Percentiles rank a stretch among this genome's conserved stretches.
phyloP scores from a whole-genome alignment of 163 green algal species.

The Scenedesmus sp. region DNA sequence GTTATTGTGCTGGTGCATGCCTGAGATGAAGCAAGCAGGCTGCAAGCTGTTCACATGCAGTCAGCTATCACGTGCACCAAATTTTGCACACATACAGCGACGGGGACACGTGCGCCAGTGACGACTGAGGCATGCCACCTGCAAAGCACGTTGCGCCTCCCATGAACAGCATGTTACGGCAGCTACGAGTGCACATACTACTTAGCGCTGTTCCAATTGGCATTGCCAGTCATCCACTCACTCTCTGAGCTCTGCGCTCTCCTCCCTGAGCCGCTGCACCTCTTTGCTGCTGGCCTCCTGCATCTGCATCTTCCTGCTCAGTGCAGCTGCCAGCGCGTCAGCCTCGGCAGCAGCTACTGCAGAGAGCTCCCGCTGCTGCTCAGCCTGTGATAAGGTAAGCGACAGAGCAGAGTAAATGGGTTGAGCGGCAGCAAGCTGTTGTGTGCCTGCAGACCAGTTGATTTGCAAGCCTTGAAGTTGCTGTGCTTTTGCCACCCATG shows the following conservation, averaged over 20 bases:
- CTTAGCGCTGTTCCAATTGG: not conserved
- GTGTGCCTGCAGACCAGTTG: not conserved
- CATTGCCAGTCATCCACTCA: slow-evolving; percentile 54
- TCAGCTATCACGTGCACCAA: not conserved
- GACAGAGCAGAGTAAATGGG: not conserved
- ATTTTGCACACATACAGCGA: no score
- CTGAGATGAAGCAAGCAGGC: not conserved
- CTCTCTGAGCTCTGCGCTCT: slow-evolving; percentile 76
- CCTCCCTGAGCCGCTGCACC: slow-evolving; percentile 70
- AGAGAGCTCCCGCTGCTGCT: slow-evolving; percentile 60
- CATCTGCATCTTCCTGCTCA: slow-evolving; percentile 57
- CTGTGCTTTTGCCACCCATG: not conserved
- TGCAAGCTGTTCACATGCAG: not conserved
- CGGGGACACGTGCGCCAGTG: not conserved
- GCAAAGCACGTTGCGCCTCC: not conserved
- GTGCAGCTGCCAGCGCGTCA: slow-evolving; percentile 65
- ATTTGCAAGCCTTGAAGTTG: not conserved
- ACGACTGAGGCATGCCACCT: not conserved
- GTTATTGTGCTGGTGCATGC: not conserved
- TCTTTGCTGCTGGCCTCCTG: slow-evolving; percentile 63
- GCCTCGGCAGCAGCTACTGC: slow-evolving; percentile 66
- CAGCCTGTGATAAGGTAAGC: slow-evolving; percentile 44
- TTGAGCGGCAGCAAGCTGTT: not conserved
- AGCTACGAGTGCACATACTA: not conserved
- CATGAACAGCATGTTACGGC: not conserved